A percentile compares a stretch with the other conserved stretches of the same genome.
These are phyloP conservation scores for Cicer chorassanicum DNA, from an alignment of 306 rosid species.

Conservation along the genomic window DNA sequence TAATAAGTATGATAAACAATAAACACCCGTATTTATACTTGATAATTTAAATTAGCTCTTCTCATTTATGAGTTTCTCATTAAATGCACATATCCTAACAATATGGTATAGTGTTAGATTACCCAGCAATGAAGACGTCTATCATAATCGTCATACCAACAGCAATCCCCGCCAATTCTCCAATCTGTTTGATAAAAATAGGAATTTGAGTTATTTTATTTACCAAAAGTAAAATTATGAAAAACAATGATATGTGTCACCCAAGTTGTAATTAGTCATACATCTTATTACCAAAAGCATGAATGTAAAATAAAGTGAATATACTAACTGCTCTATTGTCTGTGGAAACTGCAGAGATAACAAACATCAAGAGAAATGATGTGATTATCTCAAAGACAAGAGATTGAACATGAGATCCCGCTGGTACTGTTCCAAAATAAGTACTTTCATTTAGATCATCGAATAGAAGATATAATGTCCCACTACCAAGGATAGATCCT, in stretches of 20 bases:
- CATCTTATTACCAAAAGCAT: too few relatives aligned
- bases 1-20: neutral
- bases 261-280: too few relatives aligned
- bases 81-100: neutral
- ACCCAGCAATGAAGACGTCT: slow-evolving; percentile 73
- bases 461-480: slow-evolving; percentile 54
- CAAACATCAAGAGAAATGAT: slow-evolving; percentile 72
- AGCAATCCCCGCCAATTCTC: slow-evolving; percentile 74
- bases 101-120: slow-evolving; percentile 24
- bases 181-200: slow-evolving; percentile 50
- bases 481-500: slow-evolving; percentile 72
- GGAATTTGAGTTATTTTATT: neutral
- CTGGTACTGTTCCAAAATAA: slow-evolving; percentile 64
- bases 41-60: too few relatives aligned
- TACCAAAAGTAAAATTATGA: neutral
- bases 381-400: slow-evolving; percentile 60
- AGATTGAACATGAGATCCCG: slow-evolving; percentile 55
- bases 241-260: too few relatives aligned
- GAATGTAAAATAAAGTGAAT: neutral
- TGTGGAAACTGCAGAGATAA: slow-evolving; percentile 73
- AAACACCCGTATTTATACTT: too few relatives aligned
- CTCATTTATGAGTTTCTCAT: too few relatives aligned
- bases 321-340: slow-evolving; percentile 70
- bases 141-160: slow-evolving; percentile 64
- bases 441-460: slow-evolving; percentile 29